Conservation (phyloP, 78 protist genomes). For the Anaeramoeba flamelloides region DNA sequence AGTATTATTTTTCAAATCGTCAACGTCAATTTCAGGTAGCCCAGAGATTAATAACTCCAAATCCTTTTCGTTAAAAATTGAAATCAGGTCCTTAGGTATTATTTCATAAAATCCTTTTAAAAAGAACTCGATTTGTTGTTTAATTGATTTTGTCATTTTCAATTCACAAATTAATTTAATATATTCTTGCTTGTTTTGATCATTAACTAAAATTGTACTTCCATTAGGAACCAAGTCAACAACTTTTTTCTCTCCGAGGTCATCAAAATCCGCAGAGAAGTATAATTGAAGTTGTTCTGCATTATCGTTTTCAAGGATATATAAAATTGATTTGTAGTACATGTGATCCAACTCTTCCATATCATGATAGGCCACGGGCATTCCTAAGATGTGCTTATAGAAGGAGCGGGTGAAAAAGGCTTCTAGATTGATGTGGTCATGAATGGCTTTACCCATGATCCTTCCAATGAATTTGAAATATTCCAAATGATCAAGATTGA, state of each 20-base stretch:
- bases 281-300: too few relatives aligned
- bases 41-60: slow-evolving; percentile 36
- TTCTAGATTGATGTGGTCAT: slow-evolving; percentile 51
- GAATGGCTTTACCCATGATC: slow-evolving; percentile 68
- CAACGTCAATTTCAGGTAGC: slow-evolving; percentile 19
- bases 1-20: slow-evolving; percentile 12
- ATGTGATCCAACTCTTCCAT: slow-evolving; percentile 73
- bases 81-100: slow-evolving; percentile 10
- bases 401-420: slow-evolving; percentile 73
- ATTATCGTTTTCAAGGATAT: too few relatives aligned
- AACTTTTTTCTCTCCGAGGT: too few relatives aligned
- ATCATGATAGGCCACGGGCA: slow-evolving; percentile 43
- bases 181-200: too few relatives aligned
- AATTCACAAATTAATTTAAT: too few relatives aligned
- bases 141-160: too few relatives aligned
- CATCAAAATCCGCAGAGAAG: too few relatives aligned
- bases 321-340: slow-evolving; percentile 43
- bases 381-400: slow-evolving; percentile 73
- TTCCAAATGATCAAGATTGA: too few relatives aligned
- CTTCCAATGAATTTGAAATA: slow-evolving; percentile 62
- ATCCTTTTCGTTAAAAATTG: slow-evolving; percentile 19
- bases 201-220: too few relatives aligned
- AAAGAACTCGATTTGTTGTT: too few relatives aligned
- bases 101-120: slow-evolving; percentile 4
- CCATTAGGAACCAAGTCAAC: too few relatives aligned